phyloP scores from a whole-genome alignment of 257 asterid species.

The Gentiana macrophylla region DNA sequence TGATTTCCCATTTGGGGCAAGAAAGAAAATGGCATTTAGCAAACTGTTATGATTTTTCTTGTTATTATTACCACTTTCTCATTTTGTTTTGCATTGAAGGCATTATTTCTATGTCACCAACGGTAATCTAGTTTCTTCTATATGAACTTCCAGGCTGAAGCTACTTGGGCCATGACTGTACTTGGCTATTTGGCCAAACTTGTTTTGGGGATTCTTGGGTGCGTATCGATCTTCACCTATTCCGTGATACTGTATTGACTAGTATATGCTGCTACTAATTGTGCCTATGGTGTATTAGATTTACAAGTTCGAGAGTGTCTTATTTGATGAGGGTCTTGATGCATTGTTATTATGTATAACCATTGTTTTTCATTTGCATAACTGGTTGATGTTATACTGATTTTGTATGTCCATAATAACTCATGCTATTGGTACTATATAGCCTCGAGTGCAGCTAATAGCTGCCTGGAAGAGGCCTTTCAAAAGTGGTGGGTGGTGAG shows the following conservation, averaged over 20 bases:
- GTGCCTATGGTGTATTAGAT: background rate
- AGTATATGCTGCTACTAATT: background rate
- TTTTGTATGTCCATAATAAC: background rate
- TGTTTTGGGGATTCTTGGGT: constrained; percentile 87
- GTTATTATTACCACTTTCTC: constrained; percentile 3
- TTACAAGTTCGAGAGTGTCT: too few relatives aligned
- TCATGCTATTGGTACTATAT: background rate
- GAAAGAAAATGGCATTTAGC: constrained; percentile 1
- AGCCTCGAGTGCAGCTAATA: background rate
- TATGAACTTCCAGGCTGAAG: constrained; percentile 65
- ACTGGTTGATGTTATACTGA: background rate
- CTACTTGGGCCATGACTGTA: constrained; percentile 95
- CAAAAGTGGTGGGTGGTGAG: too few relatives aligned
- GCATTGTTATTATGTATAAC: too few relatives aligned
- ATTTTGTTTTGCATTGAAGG: background rate
- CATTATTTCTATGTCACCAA: background rate
- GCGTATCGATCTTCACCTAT: constrained; percentile 22
- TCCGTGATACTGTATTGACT: background rate
- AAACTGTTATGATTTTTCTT: background rate
- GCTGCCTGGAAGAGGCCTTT: constrained; percentile 1
- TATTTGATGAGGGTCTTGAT: too few relatives aligned
- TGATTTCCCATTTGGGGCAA: too few relatives aligned
- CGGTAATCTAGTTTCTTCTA: constrained; percentile 5
- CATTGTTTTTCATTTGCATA: too few relatives aligned
- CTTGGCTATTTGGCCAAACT: constrained; percentile 91